Conservation (phyloP, 2,329 filamentous ascomycete species). For the Xylariomycetidae sp. region DNA sequence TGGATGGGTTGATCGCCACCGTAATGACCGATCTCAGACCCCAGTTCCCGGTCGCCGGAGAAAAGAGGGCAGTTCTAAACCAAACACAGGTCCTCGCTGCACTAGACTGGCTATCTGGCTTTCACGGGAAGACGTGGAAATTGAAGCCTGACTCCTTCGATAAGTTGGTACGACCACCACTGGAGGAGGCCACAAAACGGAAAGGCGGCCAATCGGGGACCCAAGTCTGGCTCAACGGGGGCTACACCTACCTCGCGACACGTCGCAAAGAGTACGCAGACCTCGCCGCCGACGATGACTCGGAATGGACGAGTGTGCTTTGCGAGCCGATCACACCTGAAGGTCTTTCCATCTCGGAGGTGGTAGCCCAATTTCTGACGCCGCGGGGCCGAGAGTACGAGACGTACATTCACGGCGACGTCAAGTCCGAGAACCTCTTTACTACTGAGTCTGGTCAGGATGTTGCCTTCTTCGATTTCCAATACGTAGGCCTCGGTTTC, state of each 20-base stretch:
- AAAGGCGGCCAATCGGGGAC: constrained; percentile 14
- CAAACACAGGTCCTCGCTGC: constrained; percentile 46
- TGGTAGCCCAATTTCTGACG: constrained; percentile 46
- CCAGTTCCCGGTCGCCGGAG: constrained; percentile 51
- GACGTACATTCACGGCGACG: constrained; percentile 63
- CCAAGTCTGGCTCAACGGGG: constrained; percentile 59
- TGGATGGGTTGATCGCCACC: constrained; percentile 42
- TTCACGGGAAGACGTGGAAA: constrained; percentile 53
- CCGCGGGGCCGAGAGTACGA: constrained; percentile 39
- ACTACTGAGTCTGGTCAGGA: constrained; percentile 41
- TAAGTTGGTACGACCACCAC: constrained; percentile 47
- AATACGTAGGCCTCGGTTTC: constrained; percentile 60
- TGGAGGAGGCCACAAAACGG: constrained; percentile 44
- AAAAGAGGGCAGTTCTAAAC: constrained; percentile 45
- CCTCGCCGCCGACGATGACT: constrained; percentile 40
- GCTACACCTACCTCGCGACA: constrained; percentile 65
- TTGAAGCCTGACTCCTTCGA: constrained; percentile 23
- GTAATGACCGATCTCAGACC: constrained; percentile 53
- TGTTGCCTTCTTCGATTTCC: constrained; percentile 66
- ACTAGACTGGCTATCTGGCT: constrained; percentile 58
- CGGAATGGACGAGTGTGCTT: constrained; percentile 51
- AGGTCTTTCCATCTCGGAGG: constrained; percentile 41
- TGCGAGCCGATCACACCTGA: constrained; percentile 30
- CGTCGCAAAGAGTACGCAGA: constrained; percentile 50
- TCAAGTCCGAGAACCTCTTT: constrained; percentile 67